Evolutionary conservation across 1,139 yeast species (phyloP).

Genomic region (Debaryomyces subglobosus): DNA sequence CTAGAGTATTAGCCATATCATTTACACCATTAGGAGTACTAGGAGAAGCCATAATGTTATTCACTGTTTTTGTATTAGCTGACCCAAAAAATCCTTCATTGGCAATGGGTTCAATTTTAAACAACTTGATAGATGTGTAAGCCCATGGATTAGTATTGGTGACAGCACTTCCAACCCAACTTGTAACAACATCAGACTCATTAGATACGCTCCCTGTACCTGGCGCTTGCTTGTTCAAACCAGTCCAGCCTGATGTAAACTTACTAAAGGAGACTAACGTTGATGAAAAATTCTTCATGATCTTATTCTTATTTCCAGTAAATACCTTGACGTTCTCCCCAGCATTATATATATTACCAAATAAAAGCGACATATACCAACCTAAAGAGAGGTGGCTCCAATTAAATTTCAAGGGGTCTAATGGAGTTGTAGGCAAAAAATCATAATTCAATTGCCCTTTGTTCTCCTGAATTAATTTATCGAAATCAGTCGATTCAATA

Average conservation of each 20-base stretch:
- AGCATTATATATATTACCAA: conserved; percentile 63
- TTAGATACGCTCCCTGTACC: conserved; percentile 11
- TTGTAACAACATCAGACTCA: conserved; percentile 10
- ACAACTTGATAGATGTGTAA: conserved; percentile 62
- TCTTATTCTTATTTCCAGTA: conserved; percentile 29
- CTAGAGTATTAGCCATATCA: conserved; percentile 53
- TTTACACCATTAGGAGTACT: conserved; percentile 49
- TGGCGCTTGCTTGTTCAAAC: conserved; percentile 22
- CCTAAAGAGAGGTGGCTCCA: conserved; percentile 72
- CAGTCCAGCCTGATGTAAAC: conserved; percentile 47
- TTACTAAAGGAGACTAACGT: conserved; percentile 50
- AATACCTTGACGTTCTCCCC: conserved; percentile 29
- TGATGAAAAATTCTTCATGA: conserved; percentile 40
- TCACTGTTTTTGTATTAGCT: conserved; percentile 25
- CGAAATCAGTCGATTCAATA: conserved; percentile 40
- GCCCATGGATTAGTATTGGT: conserved; percentile 58
- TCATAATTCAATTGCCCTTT: conserved; percentile 33
- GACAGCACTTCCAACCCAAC: conserved; percentile 30
- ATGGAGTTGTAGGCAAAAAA: conserved; percentile 38
- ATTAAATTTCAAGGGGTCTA: conserved; percentile 54
- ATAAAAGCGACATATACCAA: conserved; percentile 74
- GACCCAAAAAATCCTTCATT: conserved; percentile 43
- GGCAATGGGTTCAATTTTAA: conserved; percentile 51
- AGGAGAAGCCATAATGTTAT: conserved; percentile 26
- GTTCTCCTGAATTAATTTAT: conserved; percentile 21